Evolutionary conservation across 1,139 yeast species (phyloP), one percentile per base, ranked within the genome.

Genomic region (Diutina scorzettiae): DNA sequence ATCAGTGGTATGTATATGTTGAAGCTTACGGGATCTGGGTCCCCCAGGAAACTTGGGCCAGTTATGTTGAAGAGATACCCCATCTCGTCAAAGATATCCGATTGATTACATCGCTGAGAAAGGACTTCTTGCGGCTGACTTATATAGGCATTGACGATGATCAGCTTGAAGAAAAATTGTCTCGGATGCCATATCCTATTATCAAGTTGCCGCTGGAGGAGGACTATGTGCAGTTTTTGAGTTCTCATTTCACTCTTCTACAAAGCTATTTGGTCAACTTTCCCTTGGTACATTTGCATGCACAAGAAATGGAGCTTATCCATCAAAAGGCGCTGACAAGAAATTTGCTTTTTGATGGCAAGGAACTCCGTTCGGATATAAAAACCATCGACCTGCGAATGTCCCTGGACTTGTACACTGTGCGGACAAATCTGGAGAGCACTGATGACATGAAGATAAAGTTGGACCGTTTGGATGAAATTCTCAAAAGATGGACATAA

Each of bases 21-120:
- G 52, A 64, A 3, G 51, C 53, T 37, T 51, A 61, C 21, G 50
- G 62, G 28, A 47, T 57, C 11, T 66, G 69, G 71, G 51, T 58
- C 2, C 42, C 39, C 9, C 17, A 23, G 11, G 17, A 23, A 7
- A 4, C 27, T 12, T 34, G 39, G 39, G 11, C 27, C 6, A 28
- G 14, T 3, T 34, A 19, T 34, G 28, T 34, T n/a, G 28, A 23
- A n/a, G 17, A 16, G n/a, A 5, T n/a, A 11, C 39, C 39, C 28
- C 17, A 20, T 5, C n/a, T 11, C 8, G 14, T 11, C n/a, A 5
- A 12, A 14, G 39, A 34, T n/a, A 12, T 34, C 18, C 19, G 14
- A 12, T 5, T 6, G n/a, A 21, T 21, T 14, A 16, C 23, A 11
- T n/a, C 18, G n/a, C 17, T 14, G 6, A 16, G 28, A 8, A 23